Base-by-base conservation (phyloP, 2,329 filamentous ascomycete species). In the Dactylellina sp. region DNA sequence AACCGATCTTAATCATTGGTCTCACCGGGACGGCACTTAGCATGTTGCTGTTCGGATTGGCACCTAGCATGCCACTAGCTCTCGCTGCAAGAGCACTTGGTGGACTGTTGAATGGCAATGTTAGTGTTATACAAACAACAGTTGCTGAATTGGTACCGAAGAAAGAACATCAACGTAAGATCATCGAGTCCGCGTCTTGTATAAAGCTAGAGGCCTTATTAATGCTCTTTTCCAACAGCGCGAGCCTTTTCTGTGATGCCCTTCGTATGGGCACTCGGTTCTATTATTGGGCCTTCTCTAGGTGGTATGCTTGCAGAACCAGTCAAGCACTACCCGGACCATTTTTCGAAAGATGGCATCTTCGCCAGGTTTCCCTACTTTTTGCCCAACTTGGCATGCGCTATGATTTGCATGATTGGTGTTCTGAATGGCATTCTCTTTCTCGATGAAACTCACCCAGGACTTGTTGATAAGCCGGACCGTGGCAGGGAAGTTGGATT, bases 231-330 rank as follows among this genome's bases (percentile, higher is more conserved):
- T 66, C 55, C 61, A 60, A 68, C 75, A 93, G 91, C 93, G 77
- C 91, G 92, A 78, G 95, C 94, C 55, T 99, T 96, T 82, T 92
- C 94, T 11, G 93, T 98, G 77, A 97, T 99, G 93, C 95, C 95
- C 5, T 92, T 97, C 80, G 92, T 98, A 24, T 99, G 95, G 95
- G 97, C 93, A 80, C 86, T 99, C 79, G 95, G 95, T 85, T 92
- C 84, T 82, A 85, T 82, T 50, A 22, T 75, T 53, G n/a, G 40
- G 1, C 39, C 42, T 37, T 59, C 56, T 11, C n/a, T 62, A 98
- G 95, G 95, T 79, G 95, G 95, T 78, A 88, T 92, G 68, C 86
- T 99, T 56, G 94, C 95, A 56, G 88, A 92, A 78, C 95, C 95
- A 18, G 95, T 92, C 79, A 85, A 89, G 76, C 93, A 88, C 80